Evolutionary conservation across 352 stramenopile genomes (phyloP).

Genomic region (Phytophthora kernoviae): DNA sequence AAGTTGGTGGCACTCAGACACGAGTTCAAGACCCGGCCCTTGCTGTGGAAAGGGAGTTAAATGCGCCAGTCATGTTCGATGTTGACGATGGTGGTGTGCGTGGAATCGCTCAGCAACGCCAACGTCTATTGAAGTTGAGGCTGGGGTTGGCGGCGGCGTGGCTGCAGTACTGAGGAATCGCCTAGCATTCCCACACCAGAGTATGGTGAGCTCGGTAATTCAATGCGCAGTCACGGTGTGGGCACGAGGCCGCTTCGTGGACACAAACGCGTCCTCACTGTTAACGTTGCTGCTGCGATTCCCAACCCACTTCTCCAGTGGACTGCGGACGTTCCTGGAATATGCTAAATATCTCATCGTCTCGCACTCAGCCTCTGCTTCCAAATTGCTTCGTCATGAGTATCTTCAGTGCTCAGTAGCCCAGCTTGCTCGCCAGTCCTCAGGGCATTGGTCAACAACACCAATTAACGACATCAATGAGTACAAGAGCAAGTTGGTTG

Average conservation of each 20-base stretch:
- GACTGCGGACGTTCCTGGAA: slow-evolving; percentile 66
- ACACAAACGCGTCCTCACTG: slow-evolving; percentile 32
- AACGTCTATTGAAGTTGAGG: slow-evolving; percentile 15
- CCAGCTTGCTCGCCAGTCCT: slow-evolving; percentile 10
- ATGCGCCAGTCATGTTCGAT: slow-evolving; percentile 18
- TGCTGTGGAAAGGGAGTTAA: slow-evolving; percentile 15
- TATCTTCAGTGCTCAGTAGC: slow-evolving; percentile 40
- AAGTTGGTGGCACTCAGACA: slow-evolving; percentile 8
- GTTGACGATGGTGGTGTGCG: slow-evolving; percentile 18
- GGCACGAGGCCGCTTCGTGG: slow-evolving; percentile 46
- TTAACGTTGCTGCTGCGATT: slow-evolving; percentile 43
- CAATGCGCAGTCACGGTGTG: slow-evolving; percentile 47
- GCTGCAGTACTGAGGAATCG: slow-evolving; percentile 24
- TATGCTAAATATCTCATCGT: slow-evolving; percentile 66
- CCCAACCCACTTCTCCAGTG: slow-evolving; percentile 34
- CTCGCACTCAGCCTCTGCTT: slow-evolving; percentile 39
- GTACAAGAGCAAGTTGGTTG: slow-evolving; percentile 47
- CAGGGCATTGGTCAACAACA: slow-evolving; percentile 15
- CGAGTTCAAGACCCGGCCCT: slow-evolving; percentile 16
- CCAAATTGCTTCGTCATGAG: slow-evolving; percentile 56
- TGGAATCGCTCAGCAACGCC: slow-evolving; percentile 18
- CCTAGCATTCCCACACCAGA: slow-evolving; percentile 13
- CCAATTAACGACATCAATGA: slow-evolving; percentile 36
- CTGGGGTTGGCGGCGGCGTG: slow-evolving; percentile 4
- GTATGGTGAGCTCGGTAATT: slow-evolving; percentile 48